Evolutionary conservation across 169 alveolate species (phyloP), one percentile per base, ranked within the genome.

Genomic region (Cryptosporidium parvum): DNA sequence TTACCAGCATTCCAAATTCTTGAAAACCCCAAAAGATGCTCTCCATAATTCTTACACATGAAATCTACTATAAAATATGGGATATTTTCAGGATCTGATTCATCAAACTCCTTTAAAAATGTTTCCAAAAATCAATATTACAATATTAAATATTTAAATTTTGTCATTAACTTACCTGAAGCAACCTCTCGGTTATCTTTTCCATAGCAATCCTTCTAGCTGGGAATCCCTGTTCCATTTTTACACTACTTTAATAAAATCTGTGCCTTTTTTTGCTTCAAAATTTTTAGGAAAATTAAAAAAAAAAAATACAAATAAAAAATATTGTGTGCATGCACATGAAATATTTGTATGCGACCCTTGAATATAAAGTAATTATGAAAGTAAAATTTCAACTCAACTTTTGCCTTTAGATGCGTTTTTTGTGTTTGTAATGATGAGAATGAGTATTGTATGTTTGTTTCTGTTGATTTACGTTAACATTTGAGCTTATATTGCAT

Each of bases 41-140:
- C 87, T 44, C 87, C 87, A 39, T 80, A 80, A 31, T 80, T 80
- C 53, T 80, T 80, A 61, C 87, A 80, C 53, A 80, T 59, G 31
- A 80, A 80, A 80, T 80, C 87, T 33, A 80, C 87, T 61, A 80
- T 80, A 65, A 80, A 80, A 45, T 80, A 80, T n/a, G 87, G 87
- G n/a, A 80, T 80, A 31, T 80, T 80, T 18, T 80, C 87, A 6
- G 87, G 87, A 23, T 80, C 87, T 10, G 72, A 65, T 16, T 80
- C 87, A 39, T 80, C 87, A 39, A 61, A 80, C 62, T 80, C 87
- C 87, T 80, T n/a, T 42, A n/a, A 39, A 1, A 21, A 33, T 33
- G 16, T 21, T 1, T 0, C 8, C n/a, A 23, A 9, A 70, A 21
- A 23, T 26, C 9, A 44, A 51, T 52, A 3, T 29, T n/a, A 1